phyloP scores from a whole-genome alignment of 495 filamentous ascomycete species.

The Trypethelium eluteriae region DNA sequence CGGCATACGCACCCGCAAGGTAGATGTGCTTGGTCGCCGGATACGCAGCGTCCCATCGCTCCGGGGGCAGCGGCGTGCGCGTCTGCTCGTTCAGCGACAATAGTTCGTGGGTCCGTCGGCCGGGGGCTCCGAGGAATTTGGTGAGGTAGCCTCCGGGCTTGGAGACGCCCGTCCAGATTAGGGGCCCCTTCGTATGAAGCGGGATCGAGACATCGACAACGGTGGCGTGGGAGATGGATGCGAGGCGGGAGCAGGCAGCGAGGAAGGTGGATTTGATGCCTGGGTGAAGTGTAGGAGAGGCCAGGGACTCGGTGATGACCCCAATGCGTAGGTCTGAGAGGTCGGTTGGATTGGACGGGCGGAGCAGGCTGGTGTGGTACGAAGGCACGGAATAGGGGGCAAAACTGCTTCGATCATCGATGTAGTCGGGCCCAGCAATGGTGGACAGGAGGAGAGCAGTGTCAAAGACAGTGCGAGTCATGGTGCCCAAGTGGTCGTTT shows the following conservation, averaged over 20 bases:
- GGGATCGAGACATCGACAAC: slow-evolving; percentile 48
- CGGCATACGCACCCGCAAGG: slow-evolving; percentile 33
- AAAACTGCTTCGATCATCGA: slow-evolving; percentile 47
- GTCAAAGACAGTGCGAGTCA: slow-evolving; percentile 46
- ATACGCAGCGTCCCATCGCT: slow-evolving; percentile 32
- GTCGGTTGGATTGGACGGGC: slow-evolving; percentile 26
- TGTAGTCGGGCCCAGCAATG: slow-evolving; percentile 49
- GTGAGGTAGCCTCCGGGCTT: slow-evolving; percentile 41
- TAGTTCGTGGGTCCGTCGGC: slow-evolving; percentile 37
- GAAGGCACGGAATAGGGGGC: slow-evolving; percentile 27
- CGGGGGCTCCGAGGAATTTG: slow-evolving; percentile 37
- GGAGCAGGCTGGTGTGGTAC: slow-evolving; percentile 34
- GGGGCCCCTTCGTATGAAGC: slow-evolving; percentile 41
- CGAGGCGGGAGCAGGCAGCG: slow-evolving; percentile 41
- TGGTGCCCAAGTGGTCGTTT: slow-evolving; percentile 34
- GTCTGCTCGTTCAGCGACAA: slow-evolving; percentile 33
- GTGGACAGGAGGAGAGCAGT: slow-evolving; percentile 45
- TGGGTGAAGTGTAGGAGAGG: slow-evolving; percentile 38
- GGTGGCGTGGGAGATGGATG: slow-evolving; percentile 34
- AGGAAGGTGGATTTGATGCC: slow-evolving; percentile 39
- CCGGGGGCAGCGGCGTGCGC: slow-evolving; percentile 33
- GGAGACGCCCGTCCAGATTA: slow-evolving; percentile 45
- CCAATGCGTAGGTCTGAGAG: slow-evolving; percentile 41
- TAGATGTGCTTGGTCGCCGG: slow-evolving; percentile 26
- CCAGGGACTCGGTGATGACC: slow-evolving; percentile 45